Percentiles rank a stretch among this genome's conserved stretches.
phyloP scores from a whole-genome alignment of 78 protist genomes.

The Dictyostelium firmibasis region DNA sequence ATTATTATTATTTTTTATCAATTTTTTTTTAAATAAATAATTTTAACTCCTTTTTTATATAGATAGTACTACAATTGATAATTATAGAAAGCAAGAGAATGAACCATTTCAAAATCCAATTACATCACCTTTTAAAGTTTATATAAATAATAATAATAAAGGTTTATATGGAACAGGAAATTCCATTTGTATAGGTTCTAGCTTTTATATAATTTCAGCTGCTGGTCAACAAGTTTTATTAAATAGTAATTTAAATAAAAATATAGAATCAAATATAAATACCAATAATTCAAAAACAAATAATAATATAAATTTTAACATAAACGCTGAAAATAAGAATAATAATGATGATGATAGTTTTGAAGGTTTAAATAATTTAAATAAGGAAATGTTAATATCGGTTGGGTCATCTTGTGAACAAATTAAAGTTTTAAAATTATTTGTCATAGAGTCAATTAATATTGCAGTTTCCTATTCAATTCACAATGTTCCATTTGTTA shows the following conservation, averaged over 20 bases:
- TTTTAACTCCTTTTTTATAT: background rate
- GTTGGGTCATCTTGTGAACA: background rate
- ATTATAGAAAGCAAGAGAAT: background rate
- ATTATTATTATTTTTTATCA: background rate
- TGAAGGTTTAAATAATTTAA: background rate
- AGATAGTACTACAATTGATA: background rate
- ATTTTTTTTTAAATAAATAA: background rate
- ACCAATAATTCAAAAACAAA: too few relatives aligned
- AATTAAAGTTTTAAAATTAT: background rate
- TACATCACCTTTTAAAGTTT: constrained; percentile 1
- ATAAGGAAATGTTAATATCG: background rate
- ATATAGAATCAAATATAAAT: background rate
- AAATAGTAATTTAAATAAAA: background rate
- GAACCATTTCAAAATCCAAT: background rate
- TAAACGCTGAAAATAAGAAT: too few relatives aligned
- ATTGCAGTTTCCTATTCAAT: background rate
- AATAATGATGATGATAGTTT: background rate
- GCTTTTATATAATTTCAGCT: background rate
- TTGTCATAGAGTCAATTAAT: background rate
- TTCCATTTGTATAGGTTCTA: background rate
- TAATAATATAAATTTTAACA: too few relatives aligned
- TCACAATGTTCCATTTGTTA: background rate
- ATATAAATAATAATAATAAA: background rate
- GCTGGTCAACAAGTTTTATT: background rate
- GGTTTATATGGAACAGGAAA: background rate